Conservation (phyloP, 345 rosid genomes). For the Excoecaria cochinchinensis region DNA sequence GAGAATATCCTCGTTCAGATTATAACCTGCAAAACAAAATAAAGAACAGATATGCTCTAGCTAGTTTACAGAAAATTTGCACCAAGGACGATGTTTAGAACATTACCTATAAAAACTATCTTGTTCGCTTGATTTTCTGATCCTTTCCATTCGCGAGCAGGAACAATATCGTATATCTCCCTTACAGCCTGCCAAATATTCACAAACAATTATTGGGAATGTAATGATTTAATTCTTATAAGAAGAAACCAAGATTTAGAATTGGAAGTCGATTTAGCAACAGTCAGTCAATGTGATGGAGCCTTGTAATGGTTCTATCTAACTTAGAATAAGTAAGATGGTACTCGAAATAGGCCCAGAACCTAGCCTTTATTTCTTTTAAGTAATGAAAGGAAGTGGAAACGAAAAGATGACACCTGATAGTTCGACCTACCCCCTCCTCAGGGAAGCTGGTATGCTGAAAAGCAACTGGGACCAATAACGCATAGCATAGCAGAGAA, state of each 20-base stretch:
- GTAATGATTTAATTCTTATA: background rate
- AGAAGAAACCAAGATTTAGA: too few species aligned
- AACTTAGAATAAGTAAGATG: too few species aligned
- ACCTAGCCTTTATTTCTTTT: too few species aligned
- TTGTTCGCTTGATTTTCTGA: constrained; percentile 55
- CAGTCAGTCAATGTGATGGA: too few species aligned
- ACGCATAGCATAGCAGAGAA: background rate
- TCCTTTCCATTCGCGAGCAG: constrained; percentile 69
- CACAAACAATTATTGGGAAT: constrained; percentile 10
- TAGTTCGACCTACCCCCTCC: too few species aligned
- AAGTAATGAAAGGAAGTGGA: too few species aligned
- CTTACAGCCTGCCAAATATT: constrained; percentile 67
- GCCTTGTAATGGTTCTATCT: too few species aligned
- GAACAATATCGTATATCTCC: constrained; percentile 89
- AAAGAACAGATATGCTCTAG: constrained; percentile 4
- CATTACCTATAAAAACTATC: constrained; percentile 81
- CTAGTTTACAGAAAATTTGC: background rate
- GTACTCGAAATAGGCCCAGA: too few species aligned
- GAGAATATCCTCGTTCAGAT: constrained; percentile 61
- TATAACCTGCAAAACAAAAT: constrained; percentile 56
- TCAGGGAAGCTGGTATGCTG: too few species aligned
- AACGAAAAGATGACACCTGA: too few species aligned
- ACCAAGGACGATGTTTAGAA: constrained; percentile 6
- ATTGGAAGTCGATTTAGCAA: too few species aligned
- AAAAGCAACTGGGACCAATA: background rate